These are phyloP conservation scores for Penicillium crystallinum DNA, from an alignment of 495 filamentous ascomycete genomes.

Conservation along the genomic window DNA sequence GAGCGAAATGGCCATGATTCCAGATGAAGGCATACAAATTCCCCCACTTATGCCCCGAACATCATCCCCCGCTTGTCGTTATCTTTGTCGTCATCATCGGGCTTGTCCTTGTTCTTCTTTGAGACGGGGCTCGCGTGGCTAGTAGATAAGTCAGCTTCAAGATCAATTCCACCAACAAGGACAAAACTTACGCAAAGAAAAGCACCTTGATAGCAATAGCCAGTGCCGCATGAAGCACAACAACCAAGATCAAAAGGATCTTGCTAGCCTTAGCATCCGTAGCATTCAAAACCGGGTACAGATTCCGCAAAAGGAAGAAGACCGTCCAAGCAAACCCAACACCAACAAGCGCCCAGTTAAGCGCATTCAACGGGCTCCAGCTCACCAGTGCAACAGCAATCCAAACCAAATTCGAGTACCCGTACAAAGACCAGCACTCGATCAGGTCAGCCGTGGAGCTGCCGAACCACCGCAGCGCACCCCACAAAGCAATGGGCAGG, in stretches of 20 bases:
- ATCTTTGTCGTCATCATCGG: constrained; percentile 22
- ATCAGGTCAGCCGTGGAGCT: constrained; percentile 72
- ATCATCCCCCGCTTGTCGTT: constrained; percentile 32
- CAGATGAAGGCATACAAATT: background rate
- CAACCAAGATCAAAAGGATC: constrained; percentile 75
- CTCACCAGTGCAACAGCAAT: constrained; percentile 88
- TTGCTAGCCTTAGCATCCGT: constrained; percentile 90
- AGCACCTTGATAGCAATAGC: constrained; percentile 90
- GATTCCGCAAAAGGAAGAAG: constrained; percentile 81
- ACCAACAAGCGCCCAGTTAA: constrained; percentile 92
- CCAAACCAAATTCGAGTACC: constrained; percentile 94
- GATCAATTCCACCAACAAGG: background rate
- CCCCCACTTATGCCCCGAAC: constrained; percentile 17
- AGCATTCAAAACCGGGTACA: constrained; percentile 89
- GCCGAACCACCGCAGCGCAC: constrained; percentile 87
- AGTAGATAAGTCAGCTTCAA: constrained; percentile 14
- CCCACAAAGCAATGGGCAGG: constrained; percentile 82
- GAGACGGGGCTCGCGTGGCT: constrained; percentile 61
- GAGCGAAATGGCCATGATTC: constrained; percentile 4
- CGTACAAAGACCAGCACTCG: constrained; percentile 91
- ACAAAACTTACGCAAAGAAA: constrained; percentile 72
- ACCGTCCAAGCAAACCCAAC: constrained; percentile 84
- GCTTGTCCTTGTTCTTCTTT: constrained; percentile 42
- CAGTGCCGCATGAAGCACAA: constrained; percentile 79
- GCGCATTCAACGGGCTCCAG: constrained; percentile 74